These are phyloP conservation scores for Claviceps purpurea DNA, from an alignment of 2,329 filamentous ascomycete genomes.

Conservation along the genomic window DNA sequence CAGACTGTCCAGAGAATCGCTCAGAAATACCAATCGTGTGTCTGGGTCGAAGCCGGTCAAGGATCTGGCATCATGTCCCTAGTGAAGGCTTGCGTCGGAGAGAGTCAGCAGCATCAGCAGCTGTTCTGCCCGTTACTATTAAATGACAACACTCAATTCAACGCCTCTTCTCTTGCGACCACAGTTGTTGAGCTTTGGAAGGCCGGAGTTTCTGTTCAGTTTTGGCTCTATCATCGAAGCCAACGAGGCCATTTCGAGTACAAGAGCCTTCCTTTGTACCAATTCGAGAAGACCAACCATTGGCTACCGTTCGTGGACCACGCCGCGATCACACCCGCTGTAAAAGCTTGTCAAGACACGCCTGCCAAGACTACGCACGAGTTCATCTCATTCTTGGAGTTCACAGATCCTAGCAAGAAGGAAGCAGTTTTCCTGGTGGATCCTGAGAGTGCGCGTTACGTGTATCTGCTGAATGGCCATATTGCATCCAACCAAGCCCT, in stretches of 20 bases:
- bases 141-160: background rate
- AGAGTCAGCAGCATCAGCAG: background rate
- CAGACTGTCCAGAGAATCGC: conserved; percentile 27
- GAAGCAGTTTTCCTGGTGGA: background rate
- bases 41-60: conserved; percentile 27
- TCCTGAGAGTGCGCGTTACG: background rate
- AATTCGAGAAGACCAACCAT: conserved; percentile 26
- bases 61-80: conserved; percentile 22
- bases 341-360: background rate
- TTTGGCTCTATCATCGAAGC: conserved; percentile 22
- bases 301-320: conserved; percentile 22
- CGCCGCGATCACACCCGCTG: background rate
- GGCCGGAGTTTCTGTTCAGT: conserved; percentile 18
- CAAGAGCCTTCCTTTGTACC: conserved; percentile 26
- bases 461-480: background rate
- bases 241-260: conserved; percentile 13
- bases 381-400: background rate
- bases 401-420: background rate
- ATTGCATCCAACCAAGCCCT: background rate
- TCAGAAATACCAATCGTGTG: conserved; percentile 15
- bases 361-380: background rate
- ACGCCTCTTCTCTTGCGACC: background rate
- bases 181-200: conserved; percentile 26
- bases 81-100: conserved; percentile 14
- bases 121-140: background rate